Evolutionary conservation across 75 land plant genomes (phyloP).

Genomic region (Pinus albicaulis): DNA sequence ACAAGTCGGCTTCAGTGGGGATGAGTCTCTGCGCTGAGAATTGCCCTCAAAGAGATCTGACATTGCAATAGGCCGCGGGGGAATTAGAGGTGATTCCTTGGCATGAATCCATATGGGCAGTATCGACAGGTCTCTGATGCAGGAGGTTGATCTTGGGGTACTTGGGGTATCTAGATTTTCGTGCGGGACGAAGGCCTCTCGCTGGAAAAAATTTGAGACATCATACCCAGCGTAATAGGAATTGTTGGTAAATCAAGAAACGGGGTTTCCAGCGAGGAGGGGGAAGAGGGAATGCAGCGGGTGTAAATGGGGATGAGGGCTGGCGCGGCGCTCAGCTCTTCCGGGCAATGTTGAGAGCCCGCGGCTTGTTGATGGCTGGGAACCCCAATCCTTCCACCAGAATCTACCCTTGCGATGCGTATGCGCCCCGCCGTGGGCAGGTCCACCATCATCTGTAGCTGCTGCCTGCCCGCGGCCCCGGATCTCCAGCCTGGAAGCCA

Average conservation of each 20-base stretch:
- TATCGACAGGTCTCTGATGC: neutral
- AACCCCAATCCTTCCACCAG: conserved; percentile 54
- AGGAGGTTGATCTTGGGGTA: neutral
- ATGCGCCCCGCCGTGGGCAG: conserved; percentile 15
- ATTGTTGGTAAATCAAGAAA: conserved; percentile 63
- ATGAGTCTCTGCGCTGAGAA: neutral
- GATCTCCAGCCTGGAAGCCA: conserved; percentile 70
- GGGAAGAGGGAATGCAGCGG: conserved; percentile 76
- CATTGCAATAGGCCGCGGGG: neutral
- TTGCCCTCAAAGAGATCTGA: neutral
- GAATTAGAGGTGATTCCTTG: neutral
- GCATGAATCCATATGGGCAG: neutral
- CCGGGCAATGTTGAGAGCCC: conserved; percentile 20
- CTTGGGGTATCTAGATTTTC: neutral
- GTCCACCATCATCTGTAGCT: conserved; percentile 20
- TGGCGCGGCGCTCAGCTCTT: conserved; percentile 16
- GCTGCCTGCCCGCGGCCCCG: conserved; percentile 28
- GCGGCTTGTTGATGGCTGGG: conserved; percentile 17
- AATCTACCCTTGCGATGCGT: conserved; percentile 16
- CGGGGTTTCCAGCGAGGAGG: conserved; percentile 83
- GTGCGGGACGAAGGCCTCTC: conserved; percentile 25
- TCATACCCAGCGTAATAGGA: conserved; percentile 67
- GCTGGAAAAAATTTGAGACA: conserved; percentile 77
- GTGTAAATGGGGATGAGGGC: conserved; percentile 71
- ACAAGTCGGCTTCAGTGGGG: conserved; percentile 9